A percentile compares a stretch with the other conserved stretches of the same genome.
phyloP scores from a whole-genome alignment of 1,284 basidiomycete species.

The Rhizoctonia solani region DNA sequence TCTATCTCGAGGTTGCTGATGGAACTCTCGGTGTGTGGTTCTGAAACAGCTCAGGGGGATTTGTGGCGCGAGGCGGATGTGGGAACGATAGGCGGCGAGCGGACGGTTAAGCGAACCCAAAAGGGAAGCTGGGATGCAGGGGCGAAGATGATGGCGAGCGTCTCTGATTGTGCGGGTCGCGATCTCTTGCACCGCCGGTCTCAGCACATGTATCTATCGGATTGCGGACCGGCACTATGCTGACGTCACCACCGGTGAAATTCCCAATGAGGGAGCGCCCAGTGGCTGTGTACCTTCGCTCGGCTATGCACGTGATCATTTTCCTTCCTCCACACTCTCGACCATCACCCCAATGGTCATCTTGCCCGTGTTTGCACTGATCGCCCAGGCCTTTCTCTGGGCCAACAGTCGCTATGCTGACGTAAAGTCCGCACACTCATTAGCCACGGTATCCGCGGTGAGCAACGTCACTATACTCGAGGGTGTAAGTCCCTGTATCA shows the following conservation, averaged over 20 bases:
- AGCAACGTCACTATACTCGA: background rate
- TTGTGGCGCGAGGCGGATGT: constrained; percentile 28
- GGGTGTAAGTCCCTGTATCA: background rate
- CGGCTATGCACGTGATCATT: constrained; percentile 16
- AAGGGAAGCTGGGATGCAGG: background rate
- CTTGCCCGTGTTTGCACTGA: background rate
- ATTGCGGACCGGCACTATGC: background rate
- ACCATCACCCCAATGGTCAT: constrained; percentile 23
- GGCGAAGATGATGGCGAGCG: background rate
- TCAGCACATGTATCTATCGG: background rate
- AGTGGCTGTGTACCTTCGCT: constrained; percentile 11
- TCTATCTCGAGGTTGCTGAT: background rate
- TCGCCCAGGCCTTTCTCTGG: constrained; percentile 37
- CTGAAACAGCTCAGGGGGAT: constrained; percentile 21
- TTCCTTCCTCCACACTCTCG: background rate
- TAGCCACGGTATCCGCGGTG: background rate
- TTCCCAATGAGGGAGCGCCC: constrained; percentile 11
- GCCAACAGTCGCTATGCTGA: constrained; percentile 36
- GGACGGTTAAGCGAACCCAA: constrained; percentile 13
- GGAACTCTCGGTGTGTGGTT: background rate
- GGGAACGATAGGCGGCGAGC: constrained; percentile 10
- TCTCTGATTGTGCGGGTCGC: background rate
- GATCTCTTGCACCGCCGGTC: background rate
- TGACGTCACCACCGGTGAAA: constrained; percentile 7
- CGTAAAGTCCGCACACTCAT: constrained; percentile 8